Evolutionary conservation across 2,329 filamentous ascomycete species (phyloP).

Genomic region (Aspergillus neoniger): DNA sequence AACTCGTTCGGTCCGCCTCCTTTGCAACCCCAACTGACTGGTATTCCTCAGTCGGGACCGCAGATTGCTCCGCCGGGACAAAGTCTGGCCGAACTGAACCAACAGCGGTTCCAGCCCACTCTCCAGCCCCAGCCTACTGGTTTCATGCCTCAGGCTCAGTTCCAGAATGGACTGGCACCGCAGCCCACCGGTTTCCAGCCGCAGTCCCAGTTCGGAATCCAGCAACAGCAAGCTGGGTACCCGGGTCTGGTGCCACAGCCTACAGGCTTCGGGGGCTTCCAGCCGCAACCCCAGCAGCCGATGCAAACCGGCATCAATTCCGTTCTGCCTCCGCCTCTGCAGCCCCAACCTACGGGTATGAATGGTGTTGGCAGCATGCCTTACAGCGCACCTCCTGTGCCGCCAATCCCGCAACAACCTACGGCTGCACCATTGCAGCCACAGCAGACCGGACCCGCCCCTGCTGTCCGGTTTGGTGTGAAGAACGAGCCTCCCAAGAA

Average conservation of each 20-base stretch:
- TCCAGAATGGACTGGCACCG: slow-evolving; percentile 45
- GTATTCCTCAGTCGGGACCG: slow-evolving; percentile 56
- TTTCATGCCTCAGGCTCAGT: slow-evolving; percentile 50
- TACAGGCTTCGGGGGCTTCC: slow-evolving; percentile 54
- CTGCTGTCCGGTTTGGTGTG: slow-evolving; percentile 86
- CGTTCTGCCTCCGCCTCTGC: slow-evolving; percentile 56
- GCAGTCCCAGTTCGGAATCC: slow-evolving; percentile 48
- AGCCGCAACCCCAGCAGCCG: slow-evolving; percentile 52
- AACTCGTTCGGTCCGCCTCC: slow-evolving; percentile 73
- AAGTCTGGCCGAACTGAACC: slow-evolving; percentile 71
- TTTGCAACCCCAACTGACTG: slow-evolving; percentile 82
- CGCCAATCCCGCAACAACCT: slow-evolving; percentile 60
- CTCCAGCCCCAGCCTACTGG: slow-evolving; percentile 66
- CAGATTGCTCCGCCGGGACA: slow-evolving; percentile 73
- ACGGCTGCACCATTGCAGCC: slow-evolving; percentile 66
- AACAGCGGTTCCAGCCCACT: slow-evolving; percentile 63
- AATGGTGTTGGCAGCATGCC: slow-evolving; percentile 53
- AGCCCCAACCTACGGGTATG: slow-evolving; percentile 52
- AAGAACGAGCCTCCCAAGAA: slow-evolving; percentile 69
- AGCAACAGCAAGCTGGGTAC: slow-evolving; percentile 53
- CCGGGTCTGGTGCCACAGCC: slow-evolving; percentile 52
- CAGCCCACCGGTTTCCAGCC: slow-evolving; percentile 52
- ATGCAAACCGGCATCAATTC: slow-evolving; percentile 51
- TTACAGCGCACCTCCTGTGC: slow-evolving; percentile 53
- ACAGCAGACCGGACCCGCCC: slow-evolving; percentile 82